Base-by-base conservation (phyloP, 2,329 filamentous ascomycete species). In the Aspergillus floridensis region DNA sequence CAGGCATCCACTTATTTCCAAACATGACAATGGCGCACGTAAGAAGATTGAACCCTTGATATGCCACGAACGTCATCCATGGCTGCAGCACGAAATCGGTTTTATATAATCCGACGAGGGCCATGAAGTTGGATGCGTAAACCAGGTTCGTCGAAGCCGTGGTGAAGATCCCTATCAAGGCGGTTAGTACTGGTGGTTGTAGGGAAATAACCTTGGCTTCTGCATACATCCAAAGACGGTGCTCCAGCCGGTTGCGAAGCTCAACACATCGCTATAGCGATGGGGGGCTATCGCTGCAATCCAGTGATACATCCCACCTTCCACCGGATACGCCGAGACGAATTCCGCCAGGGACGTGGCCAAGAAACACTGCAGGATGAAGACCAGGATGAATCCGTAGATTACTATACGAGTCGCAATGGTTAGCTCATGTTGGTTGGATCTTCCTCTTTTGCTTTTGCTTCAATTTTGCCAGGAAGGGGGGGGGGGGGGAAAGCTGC, bases 301-400 rank as follows among this genome's bases (percentile, higher is more conserved):
- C 80, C 80, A 82, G 64, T 81, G 80, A 58, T 82, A 82, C 78
- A 81, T 80, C 48, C 80, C 80, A 22, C 80, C 80, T 54, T 78
- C 77, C 10, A 78, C 80, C 4, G 80, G 80, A 59, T 81, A 81
- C 2, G 77, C 76, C 3, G 78, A 81, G 8, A 81, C 79, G 56
- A 82, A 77, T 62, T 82, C 80, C 8, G 78, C 77, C 21, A 81
- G 67, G 0, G 79, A 80, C 4, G 77, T 75, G 31, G 74, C 79
- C 31, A 81, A 67, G 58, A 81, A 81, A 41, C 73, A 77, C 49
- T 81, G 79, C 38, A 82, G 73, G 35, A 81, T 72, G 1, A 78
- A 77, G 19, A 81, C 78, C 3, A 82, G 72, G 55, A 81, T 78
- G 57, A 81, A 81, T 54, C 80, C 80, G 61, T 82, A 82, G 58